These are phyloP conservation scores for Scedosporium apiospermum DNA, from an alignment of 2,329 filamentous ascomycete species.

Conservation along the genomic window DNA sequence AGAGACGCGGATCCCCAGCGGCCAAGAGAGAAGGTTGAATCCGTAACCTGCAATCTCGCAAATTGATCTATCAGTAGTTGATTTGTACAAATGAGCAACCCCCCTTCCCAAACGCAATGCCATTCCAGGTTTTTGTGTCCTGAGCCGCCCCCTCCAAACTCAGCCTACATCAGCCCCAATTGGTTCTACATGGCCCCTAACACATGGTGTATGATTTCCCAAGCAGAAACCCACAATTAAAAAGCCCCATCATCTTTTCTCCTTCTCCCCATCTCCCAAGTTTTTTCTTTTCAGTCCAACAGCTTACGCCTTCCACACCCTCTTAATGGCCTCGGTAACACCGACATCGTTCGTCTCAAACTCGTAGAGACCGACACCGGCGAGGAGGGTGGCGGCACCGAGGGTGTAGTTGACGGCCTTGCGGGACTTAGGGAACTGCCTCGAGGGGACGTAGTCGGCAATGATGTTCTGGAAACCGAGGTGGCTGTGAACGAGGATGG, in stretches of 20 bases:
- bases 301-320: constrained; percentile 72
- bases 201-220: background rate
- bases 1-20: too few relatives aligned
- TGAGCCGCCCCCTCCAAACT: too few relatives aligned
- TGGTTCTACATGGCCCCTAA: background rate
- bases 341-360: constrained; percentile 99
- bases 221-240: background rate
- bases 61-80: constrained; percentile 3
- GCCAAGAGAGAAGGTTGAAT: background rate
- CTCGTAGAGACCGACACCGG: constrained; percentile 87
- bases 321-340: constrained; percentile 78
- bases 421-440: constrained; percentile 57
- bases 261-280: background rate
- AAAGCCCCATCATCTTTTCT: background rate
- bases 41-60: background rate
- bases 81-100: constrained; percentile 5
- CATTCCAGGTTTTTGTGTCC: background rate
- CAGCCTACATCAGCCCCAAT: background rate
- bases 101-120: constrained; percentile 1
- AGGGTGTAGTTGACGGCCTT: constrained; percentile 68
- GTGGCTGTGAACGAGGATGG: constrained; percentile 86
- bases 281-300: background rate
- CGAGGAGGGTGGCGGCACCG: constrained; percentile 67
- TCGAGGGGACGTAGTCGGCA: constrained; percentile 80
- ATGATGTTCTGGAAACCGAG: constrained; percentile 88